phyloP scores from a whole-genome alignment of 805 yeast species.

The Priceomyces melissophilus region DNA sequence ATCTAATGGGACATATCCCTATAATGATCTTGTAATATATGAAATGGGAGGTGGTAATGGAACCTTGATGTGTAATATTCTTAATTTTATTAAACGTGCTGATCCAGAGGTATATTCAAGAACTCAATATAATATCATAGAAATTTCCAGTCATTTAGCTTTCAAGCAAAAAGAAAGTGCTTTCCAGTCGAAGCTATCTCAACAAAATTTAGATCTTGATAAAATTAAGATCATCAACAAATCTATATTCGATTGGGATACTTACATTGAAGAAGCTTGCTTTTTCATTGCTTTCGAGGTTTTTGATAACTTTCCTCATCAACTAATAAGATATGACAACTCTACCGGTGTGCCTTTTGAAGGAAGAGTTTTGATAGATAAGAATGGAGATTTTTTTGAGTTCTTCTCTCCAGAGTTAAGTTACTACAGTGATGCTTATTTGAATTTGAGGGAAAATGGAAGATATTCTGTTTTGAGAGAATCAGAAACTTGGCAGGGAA shows the following conservation, averaged over 20 bases:
- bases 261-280: constrained; percentile 58
- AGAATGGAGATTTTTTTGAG: constrained; percentile 71
- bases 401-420: constrained; percentile 63
- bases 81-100: constrained; percentile 56
- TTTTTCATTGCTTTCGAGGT: constrained; percentile 79
- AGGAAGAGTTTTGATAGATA: constrained; percentile 73
- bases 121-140: constrained; percentile 69
- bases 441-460: constrained; percentile 53
- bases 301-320: constrained; percentile 82
- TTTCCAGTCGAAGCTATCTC: constrained; percentile 26
- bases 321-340: constrained; percentile 71
- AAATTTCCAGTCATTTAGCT: constrained; percentile 63
- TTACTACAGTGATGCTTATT: constrained; percentile 50
- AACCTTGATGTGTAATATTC: constrained; percentile 71
- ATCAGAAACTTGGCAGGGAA: constrained; percentile 19
- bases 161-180: constrained; percentile 47
- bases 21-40: constrained; percentile 68
- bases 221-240: constrained; percentile 66
- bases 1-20: constrained; percentile 60
- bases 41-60: constrained; percentile 94
- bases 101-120: constrained; percentile 73
- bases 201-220: constrained; percentile 46
- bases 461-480: constrained; percentile 31
- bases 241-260: constrained; percentile 74
- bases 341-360: constrained; percentile 65